Conservation (phyloP, 1,284 basidiomycete genomes). For the Cystobasidiaceae sp. region DNA sequence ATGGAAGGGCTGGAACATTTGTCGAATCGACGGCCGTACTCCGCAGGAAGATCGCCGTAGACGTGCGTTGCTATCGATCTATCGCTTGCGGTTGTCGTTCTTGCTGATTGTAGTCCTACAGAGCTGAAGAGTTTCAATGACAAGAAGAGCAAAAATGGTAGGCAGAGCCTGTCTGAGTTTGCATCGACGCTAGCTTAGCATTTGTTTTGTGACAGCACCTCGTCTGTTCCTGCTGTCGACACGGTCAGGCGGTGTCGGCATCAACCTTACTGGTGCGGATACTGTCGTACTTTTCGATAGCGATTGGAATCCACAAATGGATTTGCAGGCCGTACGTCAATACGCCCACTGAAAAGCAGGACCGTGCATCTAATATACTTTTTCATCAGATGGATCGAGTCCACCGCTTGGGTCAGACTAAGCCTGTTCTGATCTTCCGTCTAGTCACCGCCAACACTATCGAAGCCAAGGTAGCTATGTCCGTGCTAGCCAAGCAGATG, state of each 20-base stretch:
- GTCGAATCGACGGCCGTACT: constrained; percentile 84
- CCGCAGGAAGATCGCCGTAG: constrained; percentile 74
- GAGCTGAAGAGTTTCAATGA: constrained; percentile 47
- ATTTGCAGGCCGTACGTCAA: constrained; percentile 66
- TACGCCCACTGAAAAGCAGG: no score
- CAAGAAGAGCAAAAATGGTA: constrained; percentile 40
- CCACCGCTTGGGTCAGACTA: constrained; percentile 99
- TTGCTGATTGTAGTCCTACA: constrained; percentile 55
- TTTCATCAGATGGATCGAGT: constrained; percentile 63
- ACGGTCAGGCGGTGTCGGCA: constrained; percentile 91
- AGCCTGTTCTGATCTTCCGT: constrained; percentile 91
- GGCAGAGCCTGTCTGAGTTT: not conserved
- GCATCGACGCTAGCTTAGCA: not conserved
- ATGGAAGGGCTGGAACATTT: constrained; percentile 72
- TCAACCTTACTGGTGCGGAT: constrained; percentile 97
- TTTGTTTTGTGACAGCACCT: not conserved
- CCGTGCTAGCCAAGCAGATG: no score
- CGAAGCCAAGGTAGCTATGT: constrained; percentile 83
- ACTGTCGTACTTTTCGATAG: constrained; percentile 90
- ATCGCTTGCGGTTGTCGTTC: no score
- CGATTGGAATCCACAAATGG: constrained; percentile 74
- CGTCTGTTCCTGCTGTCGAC: constrained; percentile 69
- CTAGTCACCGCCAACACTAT: constrained; percentile 98
- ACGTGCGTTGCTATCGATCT: constrained; percentile 80
- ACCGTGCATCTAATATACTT: constrained; percentile 89